These are phyloP conservation scores for Thuja plicata DNA, from an alignment of 83 land plant genomes.

Conservation along the genomic window DNA sequence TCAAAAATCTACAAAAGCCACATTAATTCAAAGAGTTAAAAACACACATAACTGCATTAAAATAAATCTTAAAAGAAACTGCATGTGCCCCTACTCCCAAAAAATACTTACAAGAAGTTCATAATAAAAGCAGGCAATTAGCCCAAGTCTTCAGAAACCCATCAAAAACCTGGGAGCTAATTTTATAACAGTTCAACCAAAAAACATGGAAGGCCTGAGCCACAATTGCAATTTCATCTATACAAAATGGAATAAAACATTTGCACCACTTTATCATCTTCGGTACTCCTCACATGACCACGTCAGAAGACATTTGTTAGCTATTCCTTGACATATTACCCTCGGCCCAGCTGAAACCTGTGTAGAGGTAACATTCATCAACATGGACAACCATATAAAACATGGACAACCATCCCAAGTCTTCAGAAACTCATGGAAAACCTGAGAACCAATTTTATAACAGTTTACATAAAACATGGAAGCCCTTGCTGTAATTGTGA, in stretches of 20 bases:
- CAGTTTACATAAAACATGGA: background rate
- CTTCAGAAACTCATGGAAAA: background rate
- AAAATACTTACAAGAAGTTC: background rate
- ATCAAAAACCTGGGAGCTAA: background rate
- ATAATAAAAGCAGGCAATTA: background rate
- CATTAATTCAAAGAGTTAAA: background rate
- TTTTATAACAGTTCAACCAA: background rate
- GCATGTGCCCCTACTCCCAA: background rate
- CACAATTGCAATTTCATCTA: background rate
- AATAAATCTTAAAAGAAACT: background rate
- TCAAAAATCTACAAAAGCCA: background rate
- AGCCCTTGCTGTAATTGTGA: background rate
- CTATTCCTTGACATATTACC: background rate
- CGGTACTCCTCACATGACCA: background rate
- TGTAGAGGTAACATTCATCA: background rate
- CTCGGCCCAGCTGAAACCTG: background rate
- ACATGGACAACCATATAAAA: background rate
- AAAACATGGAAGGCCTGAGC: background rate
- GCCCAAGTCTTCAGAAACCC: background rate
- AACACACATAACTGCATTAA: background rate
- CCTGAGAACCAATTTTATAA: background rate
- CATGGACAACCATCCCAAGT: background rate
- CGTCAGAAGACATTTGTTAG: background rate
- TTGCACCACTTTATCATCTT: background rate
- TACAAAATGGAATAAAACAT: slow-evolving; percentile 2